Base-by-base conservation (phyloP, 345 rosid species). In the Pseudoturritis turrita region DNA sequence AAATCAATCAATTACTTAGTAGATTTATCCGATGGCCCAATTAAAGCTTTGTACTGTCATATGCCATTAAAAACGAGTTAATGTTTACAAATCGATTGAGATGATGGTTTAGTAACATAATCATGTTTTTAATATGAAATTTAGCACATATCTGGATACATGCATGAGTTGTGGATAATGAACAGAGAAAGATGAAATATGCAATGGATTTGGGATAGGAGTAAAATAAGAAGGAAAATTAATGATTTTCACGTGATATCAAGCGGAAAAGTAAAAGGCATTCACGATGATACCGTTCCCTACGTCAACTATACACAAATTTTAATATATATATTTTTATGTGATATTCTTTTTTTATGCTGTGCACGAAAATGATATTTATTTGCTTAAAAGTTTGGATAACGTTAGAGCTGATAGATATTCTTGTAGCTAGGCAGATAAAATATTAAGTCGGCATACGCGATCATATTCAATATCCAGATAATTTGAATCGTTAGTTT, bases 191-290 rank as follows among this genome's bases (percentile, higher is more conserved):
- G 7, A 29, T 3, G 26, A 33, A 33, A 33, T 33, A 33, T 33
- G 10, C 36, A 33, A 7, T 8, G 36, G 59, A 21, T 37, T 57
- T 37, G 11, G n/a, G 2, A 11, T 58, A 6, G 2, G 31, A 37
- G 12, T 13, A 21, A 21, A 37, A 4, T 13, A 58, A 19, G 29
- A 36, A 21, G 21, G 1, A 58, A 12, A 58, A 21, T 40, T 46
- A 25, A 47, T 36, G 58, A 31, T 50, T 61, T 55, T 47, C 75
- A 57, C 65, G 46, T 45, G 36, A 58, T 68, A 9, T 22, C 56
- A 25, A 45, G 7, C 46, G 17, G 29, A 15, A 57, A 31, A 23
- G 36, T 57, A 33, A 44, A 44, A 56, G 3, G 56, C 3, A 19
- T 53, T 40, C 62, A 31, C 64, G 63, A 43, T 10, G 50, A 31